Evolutionary conservation across 176 grass and related monocot species (phyloP).

Genomic region (Musa troglodytarum): DNA sequence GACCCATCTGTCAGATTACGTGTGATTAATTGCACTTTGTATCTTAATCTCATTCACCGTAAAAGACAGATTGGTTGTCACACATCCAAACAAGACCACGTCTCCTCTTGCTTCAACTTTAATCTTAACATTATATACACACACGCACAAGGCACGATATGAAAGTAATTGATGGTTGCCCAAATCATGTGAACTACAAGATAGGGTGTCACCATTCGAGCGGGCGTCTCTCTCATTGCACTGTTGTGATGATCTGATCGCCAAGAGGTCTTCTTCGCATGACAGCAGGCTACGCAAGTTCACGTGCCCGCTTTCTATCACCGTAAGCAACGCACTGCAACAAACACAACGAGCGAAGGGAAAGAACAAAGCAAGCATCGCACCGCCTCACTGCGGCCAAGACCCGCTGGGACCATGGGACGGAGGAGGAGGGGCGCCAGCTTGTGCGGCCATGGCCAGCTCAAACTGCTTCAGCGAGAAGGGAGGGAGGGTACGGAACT

Average conservation of each 20-base stretch:
- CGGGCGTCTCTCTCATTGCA: background rate
- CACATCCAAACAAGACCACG: background rate
- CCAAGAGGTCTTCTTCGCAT: background rate
- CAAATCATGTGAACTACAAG: constrained; percentile 6
- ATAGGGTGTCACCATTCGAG: background rate
- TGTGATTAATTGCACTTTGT: background rate
- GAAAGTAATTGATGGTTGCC: background rate
- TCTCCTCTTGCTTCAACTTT: background rate
- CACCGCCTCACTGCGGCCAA: background rate
- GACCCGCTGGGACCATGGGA: background rate
- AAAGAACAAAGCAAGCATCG: background rate
- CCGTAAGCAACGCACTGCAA: background rate
- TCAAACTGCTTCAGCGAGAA: constrained; percentile 65
- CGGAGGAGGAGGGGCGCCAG: background rate
- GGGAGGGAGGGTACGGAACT: constrained; percentile 53
- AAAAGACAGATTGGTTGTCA: background rate
- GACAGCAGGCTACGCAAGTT: background rate
- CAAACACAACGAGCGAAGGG: background rate
- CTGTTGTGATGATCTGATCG: background rate
- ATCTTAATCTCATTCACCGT: background rate
- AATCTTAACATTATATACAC: background rate
- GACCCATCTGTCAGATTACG: background rate
- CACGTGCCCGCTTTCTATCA: background rate
- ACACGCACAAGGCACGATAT: no score
- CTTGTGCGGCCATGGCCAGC: constrained; percentile 61